A percentile compares a stretch with the other conserved stretches of the same genome.
Conservation (phyloP, 768 basidiomycete species). For the Boletus vinaceobasis region DNA sequence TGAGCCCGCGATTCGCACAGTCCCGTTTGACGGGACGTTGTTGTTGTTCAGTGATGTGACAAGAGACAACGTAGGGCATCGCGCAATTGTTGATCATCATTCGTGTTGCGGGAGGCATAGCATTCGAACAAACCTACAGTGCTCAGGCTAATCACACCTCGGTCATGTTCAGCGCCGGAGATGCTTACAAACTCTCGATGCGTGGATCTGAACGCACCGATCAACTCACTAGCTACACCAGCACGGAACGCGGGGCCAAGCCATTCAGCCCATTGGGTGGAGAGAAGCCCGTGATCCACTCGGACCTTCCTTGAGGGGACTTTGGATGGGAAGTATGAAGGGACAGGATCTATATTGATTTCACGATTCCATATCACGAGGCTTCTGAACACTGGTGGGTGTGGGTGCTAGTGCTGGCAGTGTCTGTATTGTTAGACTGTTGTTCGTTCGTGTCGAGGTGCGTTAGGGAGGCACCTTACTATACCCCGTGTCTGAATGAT, state of each 20-base stretch:
- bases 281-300: not conserved
- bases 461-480: too few relatives aligned
- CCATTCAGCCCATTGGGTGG: not conserved
- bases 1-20: not conserved
- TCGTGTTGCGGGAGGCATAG: conserved; percentile 32
- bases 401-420: too few relatives aligned
- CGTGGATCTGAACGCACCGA: not conserved
- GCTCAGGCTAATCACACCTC: not conserved
- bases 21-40: not conserved
- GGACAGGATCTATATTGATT: not conserved
- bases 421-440: too few relatives aligned
- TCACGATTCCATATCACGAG: not conserved
- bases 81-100: conserved; percentile 35
- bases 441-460: not conserved
- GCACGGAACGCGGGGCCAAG: not conserved
- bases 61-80: conserved; percentile 25
- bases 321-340: not conserved
- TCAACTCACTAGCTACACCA: not conserved
- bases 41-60: not conserved
- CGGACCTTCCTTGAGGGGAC: not conserved
- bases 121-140: conserved; percentile 10
- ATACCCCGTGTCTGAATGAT: not conserved
- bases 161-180: conserved; percentile 4
- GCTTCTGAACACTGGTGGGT: not conserved
- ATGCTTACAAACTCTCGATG: not conserved